Evolutionary conservation across 2,329 filamentous ascomycete species (phyloP).

Genomic region (Aspergillus sp.): DNA sequence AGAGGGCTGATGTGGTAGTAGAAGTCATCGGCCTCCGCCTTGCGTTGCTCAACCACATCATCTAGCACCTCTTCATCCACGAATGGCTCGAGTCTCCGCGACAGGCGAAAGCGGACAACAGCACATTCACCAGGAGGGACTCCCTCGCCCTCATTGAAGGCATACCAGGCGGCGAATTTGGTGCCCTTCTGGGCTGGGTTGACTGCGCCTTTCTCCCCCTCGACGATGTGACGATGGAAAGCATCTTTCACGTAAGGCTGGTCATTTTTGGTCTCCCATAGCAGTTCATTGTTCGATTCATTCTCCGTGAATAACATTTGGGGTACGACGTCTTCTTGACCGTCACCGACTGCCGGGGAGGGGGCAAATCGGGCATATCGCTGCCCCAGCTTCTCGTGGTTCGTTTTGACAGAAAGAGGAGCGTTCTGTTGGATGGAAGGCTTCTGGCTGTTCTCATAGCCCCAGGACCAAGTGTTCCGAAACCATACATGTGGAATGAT

Average conservation of each 20-base stretch:
- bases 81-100: conserved; percentile 71
- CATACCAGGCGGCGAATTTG: conserved; percentile 88
- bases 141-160: conserved; percentile 85
- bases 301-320: conserved; percentile 91
- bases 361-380: conserved; percentile 83
- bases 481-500: conserved; percentile 97
- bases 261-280: conserved; percentile 78
- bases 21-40: conserved; percentile 92
- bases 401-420: conserved; percentile 71
- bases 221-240: conserved; percentile 84
- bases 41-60: conserved; percentile 80
- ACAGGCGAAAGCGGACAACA: conserved; percentile 88
- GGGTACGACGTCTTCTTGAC: conserved; percentile 80
- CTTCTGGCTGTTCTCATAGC: conserved; percentile 73
- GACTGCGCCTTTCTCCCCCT: conserved; percentile 74
- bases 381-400: conserved; percentile 76
- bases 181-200: conserved; percentile 81
- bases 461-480: conserved; percentile 96
- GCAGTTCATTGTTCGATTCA: conserved; percentile 77
- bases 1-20: conserved; percentile 91
- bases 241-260: conserved; percentile 90
- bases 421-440: conserved; percentile 70
- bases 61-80: conserved; percentile 93
- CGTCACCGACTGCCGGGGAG: conserved; percentile 78
- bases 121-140: conserved; percentile 89